Base-by-base conservation (phyloP, 305 asterid species). In the Fraxinus sp. region DNA sequence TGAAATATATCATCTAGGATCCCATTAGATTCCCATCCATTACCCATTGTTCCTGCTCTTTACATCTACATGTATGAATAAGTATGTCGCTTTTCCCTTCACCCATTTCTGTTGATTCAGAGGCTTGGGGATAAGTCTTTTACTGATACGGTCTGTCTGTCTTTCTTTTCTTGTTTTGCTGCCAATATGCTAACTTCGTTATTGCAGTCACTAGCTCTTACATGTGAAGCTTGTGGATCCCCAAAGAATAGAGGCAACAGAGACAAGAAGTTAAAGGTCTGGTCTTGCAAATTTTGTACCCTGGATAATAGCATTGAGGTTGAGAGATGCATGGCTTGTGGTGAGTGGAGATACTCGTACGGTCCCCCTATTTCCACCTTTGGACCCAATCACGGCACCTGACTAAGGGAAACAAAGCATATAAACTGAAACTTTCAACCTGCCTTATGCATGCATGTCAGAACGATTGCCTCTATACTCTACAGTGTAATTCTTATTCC, bases 281-380 rank as follows among this genome's bases (percentile, higher is more conserved):
- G 98, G 98, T 81, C 90, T 33, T 94, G 98, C 87, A 94, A 94
- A 85, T 89, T 91, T 76, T 94, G 98, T 88, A 91, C 94, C 18
- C 85, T 94, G 28, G 87, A 91, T 13, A 94, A 93, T 86, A 80
- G 84, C 83, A 78, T 64, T 20, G 90, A 82, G 78, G 82, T 86
- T 1, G 92, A 93, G 77, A 86, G 92, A 85, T 92, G 97, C 90
- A 83, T 76, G 84, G 97, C 93, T 78, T 94, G 98, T 85, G 97
- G 92, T 57, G 94, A 91, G 86, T 93, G 97, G 97, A 87, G 97
- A 90, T 94, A 93, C 88, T 91, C 98, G 0, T 91, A 93, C n/a
- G 97, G 95, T 52, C 91, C 97, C 39, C 94, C 94, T 72, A 78
- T 75, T 1, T 83, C 91, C 36, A 74, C 84, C 20, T 73, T 16